Conservation (phyloP, 1,139 yeast genomes). For the Yamadazyma songkhlaensis region DNA sequence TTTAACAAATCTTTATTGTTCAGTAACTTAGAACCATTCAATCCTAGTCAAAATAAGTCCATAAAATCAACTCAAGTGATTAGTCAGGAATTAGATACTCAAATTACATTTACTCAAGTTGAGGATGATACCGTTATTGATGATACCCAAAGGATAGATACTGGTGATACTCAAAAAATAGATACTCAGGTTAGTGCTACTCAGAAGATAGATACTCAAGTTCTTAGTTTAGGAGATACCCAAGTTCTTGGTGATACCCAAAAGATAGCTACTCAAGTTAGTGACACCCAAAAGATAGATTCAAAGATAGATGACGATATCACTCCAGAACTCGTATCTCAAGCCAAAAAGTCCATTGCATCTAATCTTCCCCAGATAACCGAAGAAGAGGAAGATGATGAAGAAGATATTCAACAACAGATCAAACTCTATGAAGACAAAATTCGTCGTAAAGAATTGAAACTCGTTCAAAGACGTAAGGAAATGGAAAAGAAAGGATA, state of each 20-base stretch:
- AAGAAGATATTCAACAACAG: slow-evolving; percentile 26
- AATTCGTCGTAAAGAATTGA: slow-evolving; percentile 38
- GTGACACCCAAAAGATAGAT: not conserved
- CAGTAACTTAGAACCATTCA: slow-evolving; percentile 7
- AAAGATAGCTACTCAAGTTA: slow-evolving; percentile 5
- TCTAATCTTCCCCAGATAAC: slow-evolving; percentile 11
- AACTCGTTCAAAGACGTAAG: slow-evolving; percentile 36
- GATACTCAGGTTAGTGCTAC: not conserved
- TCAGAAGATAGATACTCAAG: not conserved
- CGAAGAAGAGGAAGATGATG: slow-evolving; percentile 21
- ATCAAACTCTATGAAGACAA: slow-evolving; percentile 38
- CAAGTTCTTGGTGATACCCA: slow-evolving; percentile 7
- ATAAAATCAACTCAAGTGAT: not conserved
- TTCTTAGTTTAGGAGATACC: not conserved
- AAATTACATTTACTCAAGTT: too few species aligned
- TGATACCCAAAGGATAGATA: slow-evolving; percentile 7
- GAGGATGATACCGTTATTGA: slow-evolving; percentile 12
- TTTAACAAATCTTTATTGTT: slow-evolving; percentile 6
- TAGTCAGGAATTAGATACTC: slow-evolving; percentile 8
- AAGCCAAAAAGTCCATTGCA: slow-evolving; percentile 21
- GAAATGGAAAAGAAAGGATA: slow-evolving; percentile 53
- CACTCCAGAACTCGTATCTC: slow-evolving; percentile 24
- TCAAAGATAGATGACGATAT: slow-evolving; percentile 24
- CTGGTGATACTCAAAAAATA: not conserved
- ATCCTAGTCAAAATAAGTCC: slow-evolving; percentile 6